Conservation (phyloP, 2,329 filamentous ascomycete species). For the Fusarium udum region DNA sequence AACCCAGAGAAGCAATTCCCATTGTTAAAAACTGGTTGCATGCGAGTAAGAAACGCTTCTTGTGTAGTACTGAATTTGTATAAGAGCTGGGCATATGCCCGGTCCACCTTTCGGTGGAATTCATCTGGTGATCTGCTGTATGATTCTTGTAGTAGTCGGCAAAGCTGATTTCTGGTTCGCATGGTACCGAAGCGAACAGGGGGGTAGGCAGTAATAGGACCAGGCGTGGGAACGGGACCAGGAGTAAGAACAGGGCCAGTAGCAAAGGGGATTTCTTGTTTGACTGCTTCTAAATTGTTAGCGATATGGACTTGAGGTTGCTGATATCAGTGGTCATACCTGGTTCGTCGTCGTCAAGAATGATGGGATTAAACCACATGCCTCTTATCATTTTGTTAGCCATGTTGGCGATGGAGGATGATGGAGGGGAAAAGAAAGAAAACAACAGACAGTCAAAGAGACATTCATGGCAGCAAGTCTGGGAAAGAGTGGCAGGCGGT, state of each 20-base stretch:
- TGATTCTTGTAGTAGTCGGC: too few species aligned
- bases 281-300: rapidly evolving
- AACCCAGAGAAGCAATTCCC: neutral
- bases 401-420: neutral
- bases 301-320: rapidly evolving
- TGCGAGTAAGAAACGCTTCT: rapidly evolving
- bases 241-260: too few species aligned
- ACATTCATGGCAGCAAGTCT: neutral
- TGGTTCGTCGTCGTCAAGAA: neutral
- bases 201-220: too few species aligned
- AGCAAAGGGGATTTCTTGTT: neutral
- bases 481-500: neutral
- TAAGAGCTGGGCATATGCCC: rapidly evolving
- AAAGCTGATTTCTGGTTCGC: too few species aligned
- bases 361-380: rapidly evolving
- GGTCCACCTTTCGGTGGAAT: rapidly evolving
- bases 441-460: too few species aligned
- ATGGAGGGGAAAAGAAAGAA: neutral
- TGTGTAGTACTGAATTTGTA: rapidly evolving
- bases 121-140: too few species aligned
- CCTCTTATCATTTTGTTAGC: rapidly evolving
- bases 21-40: rapidly evolving
- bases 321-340: neutral
- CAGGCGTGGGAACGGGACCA: too few species aligned
- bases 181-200: too few species aligned